Conservation (phyloP, 768 basidiomycete species). For the Saitozyma sp. region DNA sequence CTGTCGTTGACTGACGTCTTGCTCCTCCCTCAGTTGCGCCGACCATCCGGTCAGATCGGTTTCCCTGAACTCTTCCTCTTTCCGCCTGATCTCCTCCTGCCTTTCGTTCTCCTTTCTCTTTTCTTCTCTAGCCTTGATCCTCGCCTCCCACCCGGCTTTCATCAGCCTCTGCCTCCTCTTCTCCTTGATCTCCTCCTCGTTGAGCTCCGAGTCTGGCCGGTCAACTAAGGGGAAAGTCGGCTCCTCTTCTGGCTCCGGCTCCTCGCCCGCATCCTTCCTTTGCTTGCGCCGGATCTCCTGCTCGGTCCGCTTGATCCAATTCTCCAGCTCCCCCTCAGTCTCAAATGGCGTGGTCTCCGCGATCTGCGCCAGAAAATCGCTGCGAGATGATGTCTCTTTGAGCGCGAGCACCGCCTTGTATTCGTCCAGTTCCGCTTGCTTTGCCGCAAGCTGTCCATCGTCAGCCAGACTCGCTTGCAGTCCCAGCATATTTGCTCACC, state of each 20-base stretch:
- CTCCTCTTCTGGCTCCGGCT: conserved; percentile 69
- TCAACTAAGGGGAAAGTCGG: conserved; percentile 85
- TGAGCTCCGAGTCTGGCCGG: conserved; percentile 83
- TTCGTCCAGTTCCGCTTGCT: conserved; percentile 61
- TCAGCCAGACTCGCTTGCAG: neutral
- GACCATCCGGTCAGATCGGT: conserved; percentile 74
- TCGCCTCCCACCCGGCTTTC: conserved; percentile 91
- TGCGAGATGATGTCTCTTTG: conserved; percentile 56
- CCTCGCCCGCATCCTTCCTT: conserved; percentile 75
- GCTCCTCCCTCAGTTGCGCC: conserved; percentile 68
- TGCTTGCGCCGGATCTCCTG: conserved; percentile 69
- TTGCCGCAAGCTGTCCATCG: conserved; percentile 29
- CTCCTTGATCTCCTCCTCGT: conserved; percentile 88
- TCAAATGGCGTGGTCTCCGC: conserved; percentile 60
- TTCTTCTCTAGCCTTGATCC: conserved; percentile 76
- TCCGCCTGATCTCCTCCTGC: conserved; percentile 31
- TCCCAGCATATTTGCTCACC: conserved; percentile 54
- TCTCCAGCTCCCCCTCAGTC: conserved; percentile 56
- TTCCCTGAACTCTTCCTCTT: conserved; percentile 74
- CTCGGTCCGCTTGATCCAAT: conserved; percentile 79
- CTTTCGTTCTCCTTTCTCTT: conserved; percentile 77
- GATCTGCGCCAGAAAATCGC: conserved; percentile 65
- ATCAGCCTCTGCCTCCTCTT: conserved; percentile 89
- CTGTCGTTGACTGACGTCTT: conserved; percentile 62
- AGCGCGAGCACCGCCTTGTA: conserved; percentile 42